Base-by-base conservation (phyloP, 331 rosid species). In the Malus hybrid region DNA sequence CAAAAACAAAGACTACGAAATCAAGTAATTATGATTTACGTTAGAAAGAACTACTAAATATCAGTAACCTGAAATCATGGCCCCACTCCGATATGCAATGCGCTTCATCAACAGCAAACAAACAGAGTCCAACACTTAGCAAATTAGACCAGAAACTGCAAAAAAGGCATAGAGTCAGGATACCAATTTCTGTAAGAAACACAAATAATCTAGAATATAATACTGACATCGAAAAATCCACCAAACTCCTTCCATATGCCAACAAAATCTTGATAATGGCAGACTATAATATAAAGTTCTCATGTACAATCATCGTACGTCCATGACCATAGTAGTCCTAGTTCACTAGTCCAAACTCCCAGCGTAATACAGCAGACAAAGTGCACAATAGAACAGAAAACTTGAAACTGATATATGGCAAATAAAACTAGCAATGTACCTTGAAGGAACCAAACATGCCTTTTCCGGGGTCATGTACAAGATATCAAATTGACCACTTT, bases 1-100 rank as follows among this genome's bases (percentile, higher is more conserved):
- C 20, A 75, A 7, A 67, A 46, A 69, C 10, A 10, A 55, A 53
- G 65, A 46, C 53, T 63, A 15, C 6, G 7, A 34, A 60, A 55
- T 53, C 66, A 64, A 9, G 26, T 22, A 44, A 20, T 8, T 39
- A 44, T 15, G 6, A 58, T 63, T 57, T 71, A 53, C 20, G 7
- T 53, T n/a, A 28, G 50, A 5, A 64, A 44, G 22, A 75, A 33
- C 18, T 22, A 77, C 58, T 2, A 58, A 62, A 19, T 29, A 63
- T 32, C 36, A 70, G 79, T 77, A 52, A 85, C 89, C 89, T 91
- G 84, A 93, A 93, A 84, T 91, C 89, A 86, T 91, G 93, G 68
- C 98, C 98, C 98, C 98, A 93, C 76, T 93, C 96, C n/a, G 98
- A 91, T 84, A 91, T 93, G 83, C 98, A 93, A 81, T 93, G 98